Conservation (phyloP, 805 yeast genomes). For the Ogataea trehaloabstinens region DNA sequence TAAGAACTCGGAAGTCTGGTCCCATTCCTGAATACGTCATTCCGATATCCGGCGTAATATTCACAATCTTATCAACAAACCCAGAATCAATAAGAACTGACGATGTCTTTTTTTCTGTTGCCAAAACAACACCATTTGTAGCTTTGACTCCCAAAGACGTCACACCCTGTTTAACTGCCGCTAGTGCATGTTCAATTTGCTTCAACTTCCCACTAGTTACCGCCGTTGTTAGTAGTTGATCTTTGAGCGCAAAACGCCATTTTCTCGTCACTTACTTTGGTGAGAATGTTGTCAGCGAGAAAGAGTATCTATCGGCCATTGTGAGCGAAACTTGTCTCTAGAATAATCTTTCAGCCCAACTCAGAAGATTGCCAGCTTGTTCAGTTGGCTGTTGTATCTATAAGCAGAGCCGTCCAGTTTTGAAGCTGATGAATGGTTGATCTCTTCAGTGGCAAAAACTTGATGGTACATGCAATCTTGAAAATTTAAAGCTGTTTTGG, state of each 20-base stretch:
- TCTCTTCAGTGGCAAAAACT: too few species aligned
- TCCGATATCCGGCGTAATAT: slow-evolving; percentile 92
- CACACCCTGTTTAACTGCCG: slow-evolving; percentile 97
- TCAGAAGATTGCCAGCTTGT: too few species aligned
- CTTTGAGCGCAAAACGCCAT: not conserved
- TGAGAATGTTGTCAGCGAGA: slow-evolving; percentile 94
- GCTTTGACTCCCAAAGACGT: slow-evolving; percentile 93
- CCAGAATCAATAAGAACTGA: slow-evolving; percentile 76
- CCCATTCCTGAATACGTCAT: slow-evolving; percentile 99
- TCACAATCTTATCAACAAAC: slow-evolving; percentile 71
- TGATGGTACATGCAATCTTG: too few species aligned
- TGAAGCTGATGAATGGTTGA: too few species aligned
- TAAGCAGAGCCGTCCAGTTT: too few species aligned
- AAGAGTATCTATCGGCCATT: slow-evolving; percentile 98
- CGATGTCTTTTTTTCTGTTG: slow-evolving; percentile 89
- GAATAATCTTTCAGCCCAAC: too few species aligned
- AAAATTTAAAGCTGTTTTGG: too few species aligned
- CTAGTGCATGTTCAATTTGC: slow-evolving; percentile 95
- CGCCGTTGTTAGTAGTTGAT: too few species aligned
- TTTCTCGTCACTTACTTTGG: slow-evolving; percentile 65
- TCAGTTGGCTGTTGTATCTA: too few species aligned
- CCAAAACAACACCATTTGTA: slow-evolving; percentile 92
- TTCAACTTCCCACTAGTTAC: slow-evolving; percentile 83
- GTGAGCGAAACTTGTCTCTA: too few species aligned
- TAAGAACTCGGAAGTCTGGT: slow-evolving; percentile 93